Percentiles rank a stretch among this genome's conserved stretches.
These are phyloP conservation scores for Avena atlantica DNA, from an alignment of 176 grass and related monocot species.

Conservation along the genomic window DNA sequence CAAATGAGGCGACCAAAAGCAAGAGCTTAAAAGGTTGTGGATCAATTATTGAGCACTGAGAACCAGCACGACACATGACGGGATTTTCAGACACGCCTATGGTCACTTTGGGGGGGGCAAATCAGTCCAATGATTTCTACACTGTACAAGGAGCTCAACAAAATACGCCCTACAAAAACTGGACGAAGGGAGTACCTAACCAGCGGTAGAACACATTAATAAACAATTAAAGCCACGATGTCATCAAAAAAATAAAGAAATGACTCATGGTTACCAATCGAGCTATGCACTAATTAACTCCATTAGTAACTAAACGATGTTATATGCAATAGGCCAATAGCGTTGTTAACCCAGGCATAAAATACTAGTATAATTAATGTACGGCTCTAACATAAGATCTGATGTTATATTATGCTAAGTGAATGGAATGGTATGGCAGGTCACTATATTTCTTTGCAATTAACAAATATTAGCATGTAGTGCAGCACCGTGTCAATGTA, in stretches of 20 bases:
- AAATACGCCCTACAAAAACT: neutral
- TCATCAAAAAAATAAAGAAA: neutral
- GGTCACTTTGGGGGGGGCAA: neutral
- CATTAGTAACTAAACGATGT: neutral
- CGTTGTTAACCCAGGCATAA: neutral
- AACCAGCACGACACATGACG: neutral
- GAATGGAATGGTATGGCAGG: constrained; percentile 4
- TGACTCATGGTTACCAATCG: neutral
- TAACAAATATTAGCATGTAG: neutral
- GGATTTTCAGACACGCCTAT: neutral
- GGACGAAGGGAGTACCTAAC: neutral
- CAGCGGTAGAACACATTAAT: neutral
- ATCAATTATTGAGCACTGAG: neutral
- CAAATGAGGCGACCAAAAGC: neutral
- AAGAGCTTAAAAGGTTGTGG: neutral
- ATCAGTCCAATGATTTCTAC: neutral
- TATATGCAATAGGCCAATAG: neutral
- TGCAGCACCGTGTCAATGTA: neutral
- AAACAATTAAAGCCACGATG: neutral
- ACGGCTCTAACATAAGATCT: neutral
- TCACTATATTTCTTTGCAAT: neutral
- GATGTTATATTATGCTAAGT: neutral
- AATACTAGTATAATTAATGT: neutral
- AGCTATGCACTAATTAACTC: neutral
- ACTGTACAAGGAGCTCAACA: neutral